These are phyloP conservation scores for Gossypium gossypioides DNA, from an alignment of 441 rosid genomes.

Conservation along the genomic window DNA sequence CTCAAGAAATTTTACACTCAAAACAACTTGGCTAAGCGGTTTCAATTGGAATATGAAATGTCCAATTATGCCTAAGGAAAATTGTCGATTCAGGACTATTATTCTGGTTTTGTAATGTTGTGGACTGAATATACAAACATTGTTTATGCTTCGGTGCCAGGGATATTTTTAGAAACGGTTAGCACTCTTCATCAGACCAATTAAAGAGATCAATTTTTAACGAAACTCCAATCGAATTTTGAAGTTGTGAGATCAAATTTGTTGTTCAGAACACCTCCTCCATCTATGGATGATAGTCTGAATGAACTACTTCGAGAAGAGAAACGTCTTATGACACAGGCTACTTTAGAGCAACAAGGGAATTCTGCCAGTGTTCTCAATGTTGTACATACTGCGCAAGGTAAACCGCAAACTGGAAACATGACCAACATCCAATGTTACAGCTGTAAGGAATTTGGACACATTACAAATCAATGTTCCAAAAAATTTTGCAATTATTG, in stretches of 20 bases:
- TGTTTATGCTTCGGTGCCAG: background rate
- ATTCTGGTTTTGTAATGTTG: no score
- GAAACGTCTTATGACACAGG: background rate
- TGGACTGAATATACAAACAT: background rate
- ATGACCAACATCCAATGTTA: background rate
- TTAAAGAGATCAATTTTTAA: no score
- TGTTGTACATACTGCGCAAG: background rate
- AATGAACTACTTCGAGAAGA: background rate
- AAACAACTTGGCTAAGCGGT: no score
- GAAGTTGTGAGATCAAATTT: background rate
- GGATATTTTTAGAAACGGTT: background rate
- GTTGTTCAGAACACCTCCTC: background rate
- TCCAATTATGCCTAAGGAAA: no score
- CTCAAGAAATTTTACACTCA: no score
- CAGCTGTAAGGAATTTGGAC: background rate
- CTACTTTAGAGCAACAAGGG: background rate
- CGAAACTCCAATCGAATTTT: background rate
- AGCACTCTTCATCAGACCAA: background rate
- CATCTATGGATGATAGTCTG: background rate
- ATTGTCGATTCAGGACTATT: no score
- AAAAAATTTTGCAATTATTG: background rate
- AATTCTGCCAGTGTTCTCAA: background rate
- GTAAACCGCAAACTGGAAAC: background rate
- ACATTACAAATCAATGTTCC: background rate
- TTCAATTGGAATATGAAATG: no score